phyloP scores from a whole-genome alignment of 2,329 filamentous ascomycete genomes.

The Pseudogymnoascus sp. region DNA sequence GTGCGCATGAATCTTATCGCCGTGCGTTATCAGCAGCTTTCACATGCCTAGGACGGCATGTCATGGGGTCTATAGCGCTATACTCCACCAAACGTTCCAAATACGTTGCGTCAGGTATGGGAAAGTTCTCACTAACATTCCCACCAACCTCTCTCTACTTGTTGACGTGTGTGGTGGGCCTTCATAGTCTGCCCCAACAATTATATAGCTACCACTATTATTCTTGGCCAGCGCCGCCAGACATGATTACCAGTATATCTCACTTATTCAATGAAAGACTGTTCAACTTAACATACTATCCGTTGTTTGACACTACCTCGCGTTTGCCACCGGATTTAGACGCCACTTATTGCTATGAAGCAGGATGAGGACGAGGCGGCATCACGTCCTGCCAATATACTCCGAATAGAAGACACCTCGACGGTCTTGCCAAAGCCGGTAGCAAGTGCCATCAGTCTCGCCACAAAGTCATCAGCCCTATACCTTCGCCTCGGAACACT shows the following conservation, averaged over 20 bases:
- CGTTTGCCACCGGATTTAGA: background rate
- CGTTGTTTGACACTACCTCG: background rate
- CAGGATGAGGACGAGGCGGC: slow-evolving; percentile 19
- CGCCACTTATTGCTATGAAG: slow-evolving; percentile 16
- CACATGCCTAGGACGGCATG: background rate
- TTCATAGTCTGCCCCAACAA: slow-evolving; percentile 2
- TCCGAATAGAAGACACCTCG: slow-evolving; percentile 17
- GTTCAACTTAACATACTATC: background rate
- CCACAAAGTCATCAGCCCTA: slow-evolving; percentile 50
- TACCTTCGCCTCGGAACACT: slow-evolving; percentile 31
- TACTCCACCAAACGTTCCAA: background rate
- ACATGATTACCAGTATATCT: background rate
- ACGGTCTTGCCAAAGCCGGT: slow-evolving; percentile 50
- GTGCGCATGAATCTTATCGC: background rate
- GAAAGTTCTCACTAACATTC: slow-evolving; percentile 7
- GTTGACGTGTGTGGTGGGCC: slow-evolving; percentile 5
- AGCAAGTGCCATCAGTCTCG: slow-evolving; percentile 51
- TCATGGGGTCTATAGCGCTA: slow-evolving; percentile 1
- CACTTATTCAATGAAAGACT: background rate
- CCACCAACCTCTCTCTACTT: background rate
- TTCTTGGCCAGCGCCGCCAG: slow-evolving; percentile 3
- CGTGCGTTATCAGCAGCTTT: slow-evolving; percentile 6
- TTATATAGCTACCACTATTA: slow-evolving; percentile 3
- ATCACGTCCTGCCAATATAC: slow-evolving; percentile 6
- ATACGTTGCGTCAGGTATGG: slow-evolving; percentile 6